Conservation (phyloP, 345 rosid species). For the Aurinia saxatilis region DNA sequence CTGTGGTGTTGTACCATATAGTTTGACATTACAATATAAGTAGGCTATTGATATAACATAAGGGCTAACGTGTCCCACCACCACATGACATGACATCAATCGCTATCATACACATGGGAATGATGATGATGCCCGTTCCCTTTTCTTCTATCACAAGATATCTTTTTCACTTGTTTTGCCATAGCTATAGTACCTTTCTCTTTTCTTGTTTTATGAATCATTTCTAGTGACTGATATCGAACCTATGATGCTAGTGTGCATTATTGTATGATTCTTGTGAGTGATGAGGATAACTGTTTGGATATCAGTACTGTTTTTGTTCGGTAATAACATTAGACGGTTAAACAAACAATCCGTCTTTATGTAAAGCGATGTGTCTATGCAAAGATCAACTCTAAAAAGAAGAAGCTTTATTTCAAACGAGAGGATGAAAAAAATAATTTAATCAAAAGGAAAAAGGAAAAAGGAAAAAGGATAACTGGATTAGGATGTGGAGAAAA, state of each 20-base stretch:
- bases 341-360: no score
- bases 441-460: not conserved
- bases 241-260: not conserved
- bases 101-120: slow-evolving; percentile 25
- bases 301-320: no score
- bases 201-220: not conserved
- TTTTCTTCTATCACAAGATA: slow-evolving; percentile 22
- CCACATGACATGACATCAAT: slow-evolving; percentile 28
- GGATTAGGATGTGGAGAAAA: slow-evolving; percentile 9
- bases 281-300: no score
- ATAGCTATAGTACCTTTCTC: not conserved
- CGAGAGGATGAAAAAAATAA: not conserved
- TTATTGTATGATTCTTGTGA: not conserved
- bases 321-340: no score
- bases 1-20: not conserved
- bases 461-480: slow-evolving; percentile 1
- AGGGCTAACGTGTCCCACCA: slow-evolving; percentile 20
- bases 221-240: not conserved
- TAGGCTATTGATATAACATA: not conserved
- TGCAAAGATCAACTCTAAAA: not conserved
- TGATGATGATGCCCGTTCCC: slow-evolving; percentile 3
- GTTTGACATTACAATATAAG: not conserved
- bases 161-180: slow-evolving; percentile 8
- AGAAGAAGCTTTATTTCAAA: slow-evolving; percentile 13
- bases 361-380: no score